Evolutionary conservation across 768 basidiomycete genomes (phyloP).

Genomic region (Dacryopinax primogenitus): DNA sequence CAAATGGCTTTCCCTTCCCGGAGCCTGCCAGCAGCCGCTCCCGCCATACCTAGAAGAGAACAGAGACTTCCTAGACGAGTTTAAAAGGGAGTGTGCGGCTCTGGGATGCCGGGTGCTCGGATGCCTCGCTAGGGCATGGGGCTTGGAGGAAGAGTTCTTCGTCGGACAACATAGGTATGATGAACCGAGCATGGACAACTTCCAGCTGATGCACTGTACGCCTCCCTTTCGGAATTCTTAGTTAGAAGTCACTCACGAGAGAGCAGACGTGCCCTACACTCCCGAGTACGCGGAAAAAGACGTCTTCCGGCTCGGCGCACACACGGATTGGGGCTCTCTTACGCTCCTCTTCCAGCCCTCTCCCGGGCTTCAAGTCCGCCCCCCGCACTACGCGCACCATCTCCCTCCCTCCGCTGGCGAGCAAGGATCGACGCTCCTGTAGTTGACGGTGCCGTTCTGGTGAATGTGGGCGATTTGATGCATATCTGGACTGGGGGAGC

Average conservation of each 20-base stretch:
- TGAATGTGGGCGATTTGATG: not conserved
- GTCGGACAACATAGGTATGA: not conserved
- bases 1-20: not conserved
- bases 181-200: constrained; percentile 6
- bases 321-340: constrained; percentile 3
- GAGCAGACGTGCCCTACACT: not conserved
- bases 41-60: constrained; percentile 3
- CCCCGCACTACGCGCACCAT: not conserved
- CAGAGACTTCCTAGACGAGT: not conserved
- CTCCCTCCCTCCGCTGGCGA: not conserved
- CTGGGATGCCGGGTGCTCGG: not conserved
- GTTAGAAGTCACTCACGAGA: not conserved
- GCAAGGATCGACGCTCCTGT: constrained; percentile 3
- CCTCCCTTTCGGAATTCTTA: not conserved
- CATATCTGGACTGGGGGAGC: constrained; percentile 2
- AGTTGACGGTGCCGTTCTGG: not conserved
- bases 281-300: not conserved
- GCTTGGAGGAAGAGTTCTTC: not conserved
- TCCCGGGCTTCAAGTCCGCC: not conserved
- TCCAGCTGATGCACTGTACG: constrained; percentile 6
- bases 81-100: constrained; percentile 5
- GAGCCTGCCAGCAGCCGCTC: not conserved
- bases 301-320: constrained; percentile 6
- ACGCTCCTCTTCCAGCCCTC: not conserved
- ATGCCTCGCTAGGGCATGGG: not conserved